Conservation (phyloP, 805 yeast genomes). For the Ogataea paraovalis region DNA sequence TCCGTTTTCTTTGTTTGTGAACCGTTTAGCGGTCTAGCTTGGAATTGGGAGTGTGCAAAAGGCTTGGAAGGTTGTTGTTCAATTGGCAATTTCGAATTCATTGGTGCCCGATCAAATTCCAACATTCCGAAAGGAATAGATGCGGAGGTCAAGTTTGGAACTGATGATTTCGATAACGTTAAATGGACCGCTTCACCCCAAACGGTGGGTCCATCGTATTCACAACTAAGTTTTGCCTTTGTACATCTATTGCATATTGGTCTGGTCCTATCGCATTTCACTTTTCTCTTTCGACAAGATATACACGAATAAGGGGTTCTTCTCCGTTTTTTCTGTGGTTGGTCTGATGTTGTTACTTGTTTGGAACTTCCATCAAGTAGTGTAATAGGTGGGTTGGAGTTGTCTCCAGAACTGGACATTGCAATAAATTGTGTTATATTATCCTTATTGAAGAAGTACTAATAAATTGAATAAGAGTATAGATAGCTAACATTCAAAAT, state of each 20-base stretch:
- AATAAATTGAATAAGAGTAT: too few species aligned
- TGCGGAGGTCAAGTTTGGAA: not conserved
- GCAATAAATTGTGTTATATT: too few species aligned
- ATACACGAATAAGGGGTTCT: conserved; percentile 25
- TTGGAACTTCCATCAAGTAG: not conserved
- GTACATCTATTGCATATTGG: conserved; percentile 21
- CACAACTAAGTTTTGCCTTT: conserved; percentile 14
- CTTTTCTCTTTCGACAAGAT: conserved; percentile 20
- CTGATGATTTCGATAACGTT: not conserved
- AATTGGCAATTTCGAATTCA: too few species aligned
- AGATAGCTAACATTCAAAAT: too few species aligned
- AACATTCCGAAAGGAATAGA: not conserved
- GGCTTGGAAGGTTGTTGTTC: too few species aligned
- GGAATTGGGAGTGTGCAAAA: too few species aligned
- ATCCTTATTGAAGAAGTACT: too few species aligned
- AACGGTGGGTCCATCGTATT: conserved; percentile 20
- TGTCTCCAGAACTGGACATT: not conserved
- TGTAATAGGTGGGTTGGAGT: not conserved
- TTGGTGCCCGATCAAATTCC: not conserved
- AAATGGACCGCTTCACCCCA: conserved; percentile 6
- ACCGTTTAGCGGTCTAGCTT: too few species aligned
- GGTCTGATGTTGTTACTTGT: not conserved
- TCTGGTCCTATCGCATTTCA: conserved; percentile 23
- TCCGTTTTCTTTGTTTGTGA: too few species aligned
- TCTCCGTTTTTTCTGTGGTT: conserved; percentile 16